phyloP scores from a whole-genome alignment of 495 filamentous ascomycete genomes.

The Chaetomium cochliodes region DNA sequence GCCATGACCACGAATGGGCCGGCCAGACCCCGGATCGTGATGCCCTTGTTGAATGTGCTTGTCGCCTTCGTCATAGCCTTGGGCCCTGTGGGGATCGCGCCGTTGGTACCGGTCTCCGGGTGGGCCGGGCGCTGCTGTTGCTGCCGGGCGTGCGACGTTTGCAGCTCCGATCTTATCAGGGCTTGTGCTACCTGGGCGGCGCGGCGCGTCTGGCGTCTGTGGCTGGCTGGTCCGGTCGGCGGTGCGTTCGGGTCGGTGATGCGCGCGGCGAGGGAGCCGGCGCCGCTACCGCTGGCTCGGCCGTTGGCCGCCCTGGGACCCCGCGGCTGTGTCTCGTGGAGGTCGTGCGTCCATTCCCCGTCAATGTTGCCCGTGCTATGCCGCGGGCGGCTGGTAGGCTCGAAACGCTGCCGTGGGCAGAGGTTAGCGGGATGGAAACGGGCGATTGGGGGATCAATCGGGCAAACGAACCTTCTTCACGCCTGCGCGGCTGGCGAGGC shows the following conservation, averaged over 20 bases:
- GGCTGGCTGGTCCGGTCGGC: slow-evolving; percentile 21
- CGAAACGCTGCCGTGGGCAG: slow-evolving; percentile 21
- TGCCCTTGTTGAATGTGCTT: slow-evolving; percentile 42
- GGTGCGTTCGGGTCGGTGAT: slow-evolving; percentile 42
- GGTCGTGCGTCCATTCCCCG: slow-evolving; percentile 60
- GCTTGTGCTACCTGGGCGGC: slow-evolving; percentile 37
- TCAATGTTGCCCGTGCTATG: slow-evolving; percentile 48
- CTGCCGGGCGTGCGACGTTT: neutral
- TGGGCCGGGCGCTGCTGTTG: slow-evolving; percentile 28
- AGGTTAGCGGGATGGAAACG: slow-evolving; percentile 25
- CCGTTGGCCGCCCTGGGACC: slow-evolving; percentile 32
- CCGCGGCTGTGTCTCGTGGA: slow-evolving; percentile 39
- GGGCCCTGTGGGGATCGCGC: slow-evolving; percentile 15
- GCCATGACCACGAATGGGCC: slow-evolving; percentile 81
- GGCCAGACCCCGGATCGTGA: slow-evolving; percentile 77
- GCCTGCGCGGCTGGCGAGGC: slow-evolving; percentile 73
- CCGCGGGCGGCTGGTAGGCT: slow-evolving; percentile 24
- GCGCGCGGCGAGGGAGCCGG: slow-evolving; percentile 44
- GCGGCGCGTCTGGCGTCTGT: slow-evolving; percentile 29
- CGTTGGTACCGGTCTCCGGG: slow-evolving; percentile 19
- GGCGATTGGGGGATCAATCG: slow-evolving; percentile 12
- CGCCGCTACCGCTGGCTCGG: slow-evolving; percentile 12
- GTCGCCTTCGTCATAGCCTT: neutral
- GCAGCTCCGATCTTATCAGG: slow-evolving; percentile 33
- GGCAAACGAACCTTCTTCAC: slow-evolving; percentile 60